phyloP scores from a whole-genome alignment of 2,329 filamentous ascomycete genomes.

The Tolypocladium ophioglossoides region DNA sequence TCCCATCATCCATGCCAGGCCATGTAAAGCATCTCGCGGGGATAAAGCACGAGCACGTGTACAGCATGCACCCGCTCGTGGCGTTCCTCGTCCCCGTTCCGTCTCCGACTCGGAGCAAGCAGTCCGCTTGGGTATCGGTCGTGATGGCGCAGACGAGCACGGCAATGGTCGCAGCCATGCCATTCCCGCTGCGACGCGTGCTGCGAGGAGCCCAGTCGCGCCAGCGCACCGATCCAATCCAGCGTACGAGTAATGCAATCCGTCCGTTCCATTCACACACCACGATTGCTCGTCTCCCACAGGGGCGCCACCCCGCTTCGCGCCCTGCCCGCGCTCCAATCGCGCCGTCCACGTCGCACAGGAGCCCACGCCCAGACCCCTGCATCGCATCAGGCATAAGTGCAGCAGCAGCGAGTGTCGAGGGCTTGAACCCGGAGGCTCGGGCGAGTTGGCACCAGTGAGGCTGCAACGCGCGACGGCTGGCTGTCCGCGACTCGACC shows the following conservation, averaged over 20 bases:
- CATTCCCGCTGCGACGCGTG: neutral
- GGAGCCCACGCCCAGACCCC: neutral
- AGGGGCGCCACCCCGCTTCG: neutral
- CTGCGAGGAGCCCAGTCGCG: neutral
- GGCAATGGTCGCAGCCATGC: neutral
- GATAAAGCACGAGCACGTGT: neutral
- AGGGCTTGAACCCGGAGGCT: neutral
- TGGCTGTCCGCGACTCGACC: neutral
- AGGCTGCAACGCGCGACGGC: neutral
- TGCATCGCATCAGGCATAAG: slow-evolving; percentile 1
- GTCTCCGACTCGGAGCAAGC: neutral
- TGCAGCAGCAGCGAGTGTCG: neutral
- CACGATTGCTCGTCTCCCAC: no score
- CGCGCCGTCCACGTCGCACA: slow-evolving; percentile 6
- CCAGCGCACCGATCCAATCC: neutral
- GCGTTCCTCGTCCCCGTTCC: neutral
- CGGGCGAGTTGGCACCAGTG: neutral
- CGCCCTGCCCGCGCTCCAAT: slow-evolving; percentile 2
- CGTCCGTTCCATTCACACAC: neutral
- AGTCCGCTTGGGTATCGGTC: neutral
- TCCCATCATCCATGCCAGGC: neutral
- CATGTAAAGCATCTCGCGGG: neutral
- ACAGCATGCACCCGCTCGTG: neutral
- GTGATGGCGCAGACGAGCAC: neutral
- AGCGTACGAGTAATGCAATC: no score